Base-by-base conservation (phyloP, 192 early-diverging fungal species). In the Gryganskiella cystojenkinii region DNA sequence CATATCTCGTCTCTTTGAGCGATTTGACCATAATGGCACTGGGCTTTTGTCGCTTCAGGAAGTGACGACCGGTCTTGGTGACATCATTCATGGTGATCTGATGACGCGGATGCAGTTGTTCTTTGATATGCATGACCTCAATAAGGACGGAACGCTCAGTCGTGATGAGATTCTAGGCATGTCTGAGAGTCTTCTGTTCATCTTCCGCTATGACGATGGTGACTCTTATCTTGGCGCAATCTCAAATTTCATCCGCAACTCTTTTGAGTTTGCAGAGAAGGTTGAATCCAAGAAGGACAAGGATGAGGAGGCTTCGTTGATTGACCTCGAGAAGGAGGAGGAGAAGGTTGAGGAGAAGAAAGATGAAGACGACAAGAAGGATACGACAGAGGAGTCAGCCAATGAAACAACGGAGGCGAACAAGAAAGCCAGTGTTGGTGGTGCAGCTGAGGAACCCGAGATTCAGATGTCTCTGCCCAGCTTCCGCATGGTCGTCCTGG, bases 181-280 rank as follows among this genome's bases (percentile, higher is more conserved):
- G 56, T 92, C 93, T 1, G 95, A 97, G 81, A 90, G 90, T 42
- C 71, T 99, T 6, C 84, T 95, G 59, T 97, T 94, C 67, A 83
- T 99, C 2, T 82, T 92, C 46, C 70, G 91, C 2, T 66, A 71
- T 31, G 71, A 89, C 50, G 80, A 86, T 44, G 85, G 86, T 13
- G 87, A 92, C 64, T 33, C 61, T 46, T 84, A 91, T 67, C 54
- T 95, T 42, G 83, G 81, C 28, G 60, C 84, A 22, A 83, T 92
- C 27, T 87, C 85, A 27, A 83, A 81, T 30, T 83, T 92, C 17
- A 74, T 92, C 50, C 90, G 85, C 54, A 81, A 88, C 25, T 87
- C 92, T 19, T 89, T 92, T 61, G 84, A 83, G 66, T 84, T 79
- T 71, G 71, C 83, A 22, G 83, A 86, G 42, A 69, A 66, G 46